These are phyloP conservation scores for Penicillium alfredii DNA, from an alignment of 495 filamentous ascomycete species.

Conservation along the genomic window DNA sequence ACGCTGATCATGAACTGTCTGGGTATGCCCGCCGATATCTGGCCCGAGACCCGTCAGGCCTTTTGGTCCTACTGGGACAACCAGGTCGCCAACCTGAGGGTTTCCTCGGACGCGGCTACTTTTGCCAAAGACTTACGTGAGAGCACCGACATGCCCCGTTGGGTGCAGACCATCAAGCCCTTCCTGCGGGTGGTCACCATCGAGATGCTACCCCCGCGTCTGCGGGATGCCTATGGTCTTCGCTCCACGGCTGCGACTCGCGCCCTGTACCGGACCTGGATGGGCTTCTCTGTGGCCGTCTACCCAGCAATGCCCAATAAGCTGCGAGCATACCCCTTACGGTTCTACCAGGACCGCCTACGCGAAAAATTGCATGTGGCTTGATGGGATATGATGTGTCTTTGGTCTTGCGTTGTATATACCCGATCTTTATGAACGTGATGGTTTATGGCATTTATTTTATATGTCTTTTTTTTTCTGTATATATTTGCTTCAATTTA, in stretches of 20 bases:
- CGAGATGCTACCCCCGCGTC: conserved; percentile 36
- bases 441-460: not conserved
- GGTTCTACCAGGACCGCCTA: conserved; percentile 28
- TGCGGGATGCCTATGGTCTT: conserved; percentile 37
- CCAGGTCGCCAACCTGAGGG: conserved; percentile 25
- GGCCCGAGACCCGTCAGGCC: conserved; percentile 28
- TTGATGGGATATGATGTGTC: conserved; percentile 6
- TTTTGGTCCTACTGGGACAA: conserved; percentile 42
- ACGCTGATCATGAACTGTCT: conserved; percentile 26
- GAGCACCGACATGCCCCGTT: conserved; percentile 26
- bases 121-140: conserved; percentile 29
- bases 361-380: conserved; percentile 26
- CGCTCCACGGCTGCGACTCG: conserved; percentile 28
- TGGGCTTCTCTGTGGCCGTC: conserved; percentile 34
- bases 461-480: conserved; percentile 2
- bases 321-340: conserved; percentile 26
- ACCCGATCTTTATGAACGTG: conserved; percentile 2
- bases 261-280: conserved; percentile 29
- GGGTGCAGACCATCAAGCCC: conserved; percentile 32
- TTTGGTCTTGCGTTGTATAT: conserved; percentile 3
- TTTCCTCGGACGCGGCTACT: conserved; percentile 28
- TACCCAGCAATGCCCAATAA: conserved; percentile 35
- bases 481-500: conserved; percentile 6
- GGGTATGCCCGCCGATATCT: conserved; percentile 22
- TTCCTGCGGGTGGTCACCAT: conserved; percentile 30